Evolutionary conservation across 257 asterid genomes (phyloP), one percentile per base, ranked within the genome.

Genomic region (Solanum bulbocastanum): DNA sequence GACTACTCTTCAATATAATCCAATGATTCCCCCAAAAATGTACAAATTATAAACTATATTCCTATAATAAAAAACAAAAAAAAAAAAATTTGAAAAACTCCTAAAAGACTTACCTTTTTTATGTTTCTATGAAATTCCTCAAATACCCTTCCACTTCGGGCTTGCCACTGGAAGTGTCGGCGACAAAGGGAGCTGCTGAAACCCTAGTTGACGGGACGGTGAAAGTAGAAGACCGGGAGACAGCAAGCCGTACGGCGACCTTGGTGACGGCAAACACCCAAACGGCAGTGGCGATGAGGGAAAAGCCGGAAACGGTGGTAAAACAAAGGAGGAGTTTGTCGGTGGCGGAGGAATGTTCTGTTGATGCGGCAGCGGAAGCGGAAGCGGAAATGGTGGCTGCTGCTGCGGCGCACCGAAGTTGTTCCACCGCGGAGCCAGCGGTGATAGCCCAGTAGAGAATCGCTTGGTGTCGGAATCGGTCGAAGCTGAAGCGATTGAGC

Each of bases 131-230:
- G 91, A 88, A 88, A 88, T 87, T 72, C 83, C 86, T 89, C 87
- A 94, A 78, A 89, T 87, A 20, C 91, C 92, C 89, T 91, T 93
- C 95, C 95, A 93, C 86, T 93, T 92, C 7, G 98, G 98, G 92
- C 98, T 96, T 18, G 95, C 88, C 79, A 93, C 88, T 20, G 96
- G 98, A 39, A 89, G 91, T 8, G 98, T 93, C n/a, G 98, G 98
- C 11, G 98, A 95, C 52, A 95, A 69, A 14, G 98, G 98, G 69
- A 94, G 93, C 91, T 92, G 96, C 22, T 92, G 98, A 90, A 94
- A 60, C 88, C 98, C 98, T 30, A 95, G 85, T 88, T 94, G 98
- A 56, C 95, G 96, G 4, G 92, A 89, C n/a, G 98, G 97, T 1
- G 97, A 93, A 60, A 93, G 90, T 62, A 94, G 88, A 44, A 92